A percentile compares a stretch with the other conserved stretches of the same genome.
phyloP scores from a whole-genome alignment of 148 eudicot genomes.

The Chenopodium berlandieri region DNA sequence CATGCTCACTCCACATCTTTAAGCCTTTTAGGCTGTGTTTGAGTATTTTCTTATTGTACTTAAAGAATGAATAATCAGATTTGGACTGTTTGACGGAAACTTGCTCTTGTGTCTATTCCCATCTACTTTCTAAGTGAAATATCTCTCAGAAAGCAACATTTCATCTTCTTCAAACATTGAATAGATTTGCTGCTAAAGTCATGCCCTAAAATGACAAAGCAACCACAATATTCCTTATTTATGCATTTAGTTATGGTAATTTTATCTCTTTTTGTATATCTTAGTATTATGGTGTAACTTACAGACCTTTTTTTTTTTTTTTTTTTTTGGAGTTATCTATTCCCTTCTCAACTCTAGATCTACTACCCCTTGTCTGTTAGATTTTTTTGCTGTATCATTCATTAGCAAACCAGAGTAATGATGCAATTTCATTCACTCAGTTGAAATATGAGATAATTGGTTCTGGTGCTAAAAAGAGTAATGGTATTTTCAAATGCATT shows the following conservation, averaged over 20 bases:
- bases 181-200: slow-evolving; percentile 17
- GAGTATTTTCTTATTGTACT: not conserved
- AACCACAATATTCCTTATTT: not conserved
- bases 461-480: not conserved
- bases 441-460: not conserved
- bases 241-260: not conserved
- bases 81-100: not conserved
- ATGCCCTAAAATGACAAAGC: slow-evolving; percentile 22
- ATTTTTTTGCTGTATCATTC: not conserved
- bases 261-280: not conserved
- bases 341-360: not conserved
- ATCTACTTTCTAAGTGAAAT: not conserved
- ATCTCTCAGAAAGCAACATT: slow-evolving; percentile 18
- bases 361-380: not conserved
- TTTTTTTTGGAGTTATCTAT: not conserved
- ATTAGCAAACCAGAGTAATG: not conserved
- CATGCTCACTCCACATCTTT: slow-evolving; percentile 1
- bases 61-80: slow-evolving; percentile 1
- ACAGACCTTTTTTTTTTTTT: not conserved
- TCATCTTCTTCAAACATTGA: slow-evolving; percentile 18
- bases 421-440: not conserved
- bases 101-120: not conserved
- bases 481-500: not conserved
- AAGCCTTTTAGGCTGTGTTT: not conserved
- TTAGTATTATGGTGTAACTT: not conserved